Evolutionary conservation across 2,329 filamentous ascomycete species (phyloP).

Genomic region (Thelonectria discophora): DNA sequence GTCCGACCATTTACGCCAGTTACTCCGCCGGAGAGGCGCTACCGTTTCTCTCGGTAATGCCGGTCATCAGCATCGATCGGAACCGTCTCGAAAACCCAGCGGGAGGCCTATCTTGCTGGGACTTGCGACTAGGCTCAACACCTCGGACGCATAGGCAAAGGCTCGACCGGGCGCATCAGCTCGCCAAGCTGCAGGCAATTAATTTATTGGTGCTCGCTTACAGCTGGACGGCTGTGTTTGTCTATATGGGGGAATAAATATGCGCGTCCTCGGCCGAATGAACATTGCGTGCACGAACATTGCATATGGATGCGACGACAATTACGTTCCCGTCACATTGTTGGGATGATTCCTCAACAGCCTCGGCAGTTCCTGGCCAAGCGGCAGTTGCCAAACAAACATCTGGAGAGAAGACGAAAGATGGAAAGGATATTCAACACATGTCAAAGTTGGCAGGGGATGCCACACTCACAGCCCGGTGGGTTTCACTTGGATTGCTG

Average conservation of each 20-base stretch:
- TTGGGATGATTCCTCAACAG: slow-evolving; percentile 11
- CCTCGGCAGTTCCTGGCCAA: slow-evolving; percentile 16
- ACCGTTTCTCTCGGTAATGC: slow-evolving; percentile 1
- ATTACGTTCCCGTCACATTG: slow-evolving; percentile 18
- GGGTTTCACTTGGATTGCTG: background rate
- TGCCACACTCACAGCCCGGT: slow-evolving; percentile 20
- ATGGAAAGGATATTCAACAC: slow-evolving; percentile 10
- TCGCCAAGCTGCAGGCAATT: slow-evolving; percentile 11
- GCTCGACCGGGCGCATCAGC: background rate
- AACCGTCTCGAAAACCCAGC: background rate
- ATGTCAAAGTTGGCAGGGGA: slow-evolving; percentile 4
- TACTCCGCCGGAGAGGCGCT: slow-evolving; percentile 6
- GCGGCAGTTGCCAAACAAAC: slow-evolving; percentile 16
- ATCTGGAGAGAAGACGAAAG: slow-evolving; percentile 12
- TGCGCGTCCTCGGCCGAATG: background rate
- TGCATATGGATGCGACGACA: slow-evolving; percentile 20
- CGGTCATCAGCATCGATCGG: background rate
- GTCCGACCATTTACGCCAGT: background rate
- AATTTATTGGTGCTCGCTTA: background rate
- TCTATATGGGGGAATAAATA: no score
- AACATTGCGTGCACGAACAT: slow-evolving; percentile 9
- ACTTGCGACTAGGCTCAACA: slow-evolving; percentile 2
- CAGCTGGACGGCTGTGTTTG: background rate
- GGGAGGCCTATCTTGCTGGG: background rate
- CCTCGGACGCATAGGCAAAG: background rate